Conservation (phyloP, 1,284 basidiomycete species). For the Fomitiporia mediterranea region DNA sequence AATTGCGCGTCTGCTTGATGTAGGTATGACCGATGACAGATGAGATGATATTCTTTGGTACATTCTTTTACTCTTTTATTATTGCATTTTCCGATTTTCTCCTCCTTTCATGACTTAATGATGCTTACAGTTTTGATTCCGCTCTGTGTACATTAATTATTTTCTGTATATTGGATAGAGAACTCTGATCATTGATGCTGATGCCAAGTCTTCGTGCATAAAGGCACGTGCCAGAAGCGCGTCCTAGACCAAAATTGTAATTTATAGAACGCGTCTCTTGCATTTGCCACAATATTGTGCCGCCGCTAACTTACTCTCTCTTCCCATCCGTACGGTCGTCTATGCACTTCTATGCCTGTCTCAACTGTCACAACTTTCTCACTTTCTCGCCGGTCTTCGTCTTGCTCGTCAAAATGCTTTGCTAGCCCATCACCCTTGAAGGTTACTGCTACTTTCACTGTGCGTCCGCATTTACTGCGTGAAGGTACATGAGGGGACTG, state of each 20-base stretch:
- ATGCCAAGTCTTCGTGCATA: too few relatives aligned
- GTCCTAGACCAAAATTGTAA: too few relatives aligned
- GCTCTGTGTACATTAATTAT: background rate
- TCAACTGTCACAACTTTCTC: constrained; percentile 2
- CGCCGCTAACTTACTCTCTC: too few relatives aligned
- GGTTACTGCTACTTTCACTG: background rate
- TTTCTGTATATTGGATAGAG: too few relatives aligned
- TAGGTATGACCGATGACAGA: background rate
- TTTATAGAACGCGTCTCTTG: background rate
- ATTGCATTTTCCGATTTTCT: background rate
- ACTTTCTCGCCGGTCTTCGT: constrained; percentile 14
- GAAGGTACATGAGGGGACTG: background rate
- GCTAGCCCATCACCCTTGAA: constrained; percentile 8
- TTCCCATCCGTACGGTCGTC: background rate
- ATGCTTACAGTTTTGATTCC: background rate
- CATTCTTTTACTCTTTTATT: background rate
- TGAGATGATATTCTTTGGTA: background rate
- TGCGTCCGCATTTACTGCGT: constrained; percentile 2
- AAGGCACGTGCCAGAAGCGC: too few relatives aligned
- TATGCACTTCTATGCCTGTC: constrained; percentile 10
- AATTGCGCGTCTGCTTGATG: constrained; percentile 11
- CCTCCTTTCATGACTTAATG: background rate
- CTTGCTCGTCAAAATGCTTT: constrained; percentile 7
- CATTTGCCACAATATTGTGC: too few relatives aligned
- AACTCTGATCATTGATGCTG: too few relatives aligned